These are phyloP conservation scores for Nemania abortiva DNA, from an alignment of 2,329 filamentous ascomycete genomes.

Conservation along the genomic window DNA sequence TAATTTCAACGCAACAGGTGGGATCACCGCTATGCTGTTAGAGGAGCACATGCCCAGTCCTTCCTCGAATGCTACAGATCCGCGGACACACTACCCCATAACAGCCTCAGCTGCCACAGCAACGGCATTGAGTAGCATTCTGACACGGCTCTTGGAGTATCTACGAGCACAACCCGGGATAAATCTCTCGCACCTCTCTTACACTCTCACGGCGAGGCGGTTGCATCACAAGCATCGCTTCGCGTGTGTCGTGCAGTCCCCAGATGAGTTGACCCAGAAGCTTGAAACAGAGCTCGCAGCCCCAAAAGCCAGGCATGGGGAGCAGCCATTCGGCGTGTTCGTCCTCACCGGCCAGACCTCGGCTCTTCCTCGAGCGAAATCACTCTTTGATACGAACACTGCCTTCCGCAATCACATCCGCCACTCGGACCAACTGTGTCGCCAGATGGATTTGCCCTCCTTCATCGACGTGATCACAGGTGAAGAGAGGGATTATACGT, in stretches of 20 bases:
- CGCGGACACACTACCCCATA: conserved; percentile 30
- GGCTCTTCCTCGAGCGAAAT: conserved; percentile 14
- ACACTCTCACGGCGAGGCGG: conserved; percentile 41
- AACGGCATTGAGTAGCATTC: conserved; percentile 29
- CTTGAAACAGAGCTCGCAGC: conserved; percentile 49
- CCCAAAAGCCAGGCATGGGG: not conserved
- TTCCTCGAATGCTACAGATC: conserved; percentile 9
- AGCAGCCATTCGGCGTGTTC: conserved; percentile 13
- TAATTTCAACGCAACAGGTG: conserved; percentile 42
- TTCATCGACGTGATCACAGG: conserved; percentile 9
- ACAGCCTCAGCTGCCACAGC: conserved; percentile 36
- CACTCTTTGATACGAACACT: conserved; percentile 19
- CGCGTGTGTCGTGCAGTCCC: conserved; percentile 19
- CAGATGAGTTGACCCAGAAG: conserved; percentile 56
- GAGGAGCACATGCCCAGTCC: conserved; percentile 34
- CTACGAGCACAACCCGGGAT: conserved; percentile 21
- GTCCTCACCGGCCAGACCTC: conserved; percentile 10
- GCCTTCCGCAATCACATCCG: conserved; percentile 10
- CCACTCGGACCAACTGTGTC: conserved; percentile 47
- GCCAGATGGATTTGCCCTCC: conserved; percentile 52
- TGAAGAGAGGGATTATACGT: not conserved
- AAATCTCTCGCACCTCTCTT: conserved; percentile 35
- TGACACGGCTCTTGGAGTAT: conserved; percentile 24
- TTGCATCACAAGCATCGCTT: conserved; percentile 30
- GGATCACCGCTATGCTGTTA: conserved; percentile 39